phyloP scores from a whole-genome alignment of 345 rosid genomes.

The Eucalyptus decipiens region DNA sequence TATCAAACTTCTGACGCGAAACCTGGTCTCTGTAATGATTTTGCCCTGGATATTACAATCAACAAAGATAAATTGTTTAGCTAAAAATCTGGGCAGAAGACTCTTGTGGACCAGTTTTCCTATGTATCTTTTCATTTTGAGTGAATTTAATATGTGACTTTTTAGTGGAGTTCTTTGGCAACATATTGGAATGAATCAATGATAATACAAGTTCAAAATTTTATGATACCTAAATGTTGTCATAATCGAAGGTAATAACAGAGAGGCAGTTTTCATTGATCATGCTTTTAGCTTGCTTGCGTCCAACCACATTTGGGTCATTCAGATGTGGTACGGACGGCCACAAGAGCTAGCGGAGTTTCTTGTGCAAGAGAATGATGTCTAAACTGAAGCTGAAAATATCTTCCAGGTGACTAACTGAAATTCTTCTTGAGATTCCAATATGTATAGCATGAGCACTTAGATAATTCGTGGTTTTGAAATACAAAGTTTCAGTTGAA shows the following conservation, averaged over 20 bases:
- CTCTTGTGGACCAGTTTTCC: neutral
- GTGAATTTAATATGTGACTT: neutral
- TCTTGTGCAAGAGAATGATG: too few species aligned
- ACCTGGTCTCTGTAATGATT: too few species aligned
- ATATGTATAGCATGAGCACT: too few species aligned
- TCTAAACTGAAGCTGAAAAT: too few species aligned
- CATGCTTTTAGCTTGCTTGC: neutral
- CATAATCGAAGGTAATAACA: fast-evolving
- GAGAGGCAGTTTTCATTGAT: neutral
- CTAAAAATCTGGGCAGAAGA: neutral
- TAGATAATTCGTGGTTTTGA: too few species aligned
- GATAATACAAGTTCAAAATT: neutral
- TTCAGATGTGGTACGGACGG: neutral
- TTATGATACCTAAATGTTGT: neutral
- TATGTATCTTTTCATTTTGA: neutral
- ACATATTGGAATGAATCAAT: neutral
- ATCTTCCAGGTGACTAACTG: too few species aligned
- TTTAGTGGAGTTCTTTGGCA: neutral
- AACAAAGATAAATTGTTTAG: neutral
- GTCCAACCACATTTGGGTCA: neutral
- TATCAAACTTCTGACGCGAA: fast-evolving
- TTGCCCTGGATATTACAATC: fast-evolving
- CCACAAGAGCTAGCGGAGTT: too few species aligned
- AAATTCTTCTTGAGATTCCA: too few species aligned
- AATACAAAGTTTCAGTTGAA: too few species aligned